phyloP scores from a whole-genome alignment of 345 rosid species.

The Lepidium aucheri region DNA sequence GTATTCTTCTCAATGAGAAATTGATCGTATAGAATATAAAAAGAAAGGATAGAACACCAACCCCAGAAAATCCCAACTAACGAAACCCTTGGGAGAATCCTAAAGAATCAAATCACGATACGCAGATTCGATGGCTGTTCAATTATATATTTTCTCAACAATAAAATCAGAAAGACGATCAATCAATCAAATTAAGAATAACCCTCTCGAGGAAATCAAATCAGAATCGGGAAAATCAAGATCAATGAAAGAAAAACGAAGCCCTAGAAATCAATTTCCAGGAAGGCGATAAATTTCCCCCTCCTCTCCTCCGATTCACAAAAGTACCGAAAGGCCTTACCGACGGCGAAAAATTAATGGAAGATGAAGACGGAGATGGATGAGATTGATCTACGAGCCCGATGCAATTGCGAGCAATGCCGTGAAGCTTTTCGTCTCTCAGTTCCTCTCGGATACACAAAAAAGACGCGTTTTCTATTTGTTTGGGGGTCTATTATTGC shows the following conservation, averaged over 20 bases:
- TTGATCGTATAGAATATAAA: constrained; percentile 33
- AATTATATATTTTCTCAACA: not conserved
- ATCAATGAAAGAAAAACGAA: constrained; percentile 14
- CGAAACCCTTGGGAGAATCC: not conserved
- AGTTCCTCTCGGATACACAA: not conserved
- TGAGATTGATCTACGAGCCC: constrained; percentile 17
- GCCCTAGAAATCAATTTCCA: constrained; percentile 36
- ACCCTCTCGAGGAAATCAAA: not conserved
- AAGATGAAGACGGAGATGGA: not conserved
- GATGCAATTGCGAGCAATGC: constrained; percentile 7
- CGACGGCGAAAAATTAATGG: constrained; percentile 21
- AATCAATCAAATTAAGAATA: constrained; percentile 1
- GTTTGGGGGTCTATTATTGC: not conserved
- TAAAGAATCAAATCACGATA: constrained; percentile 18
- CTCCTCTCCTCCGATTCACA: constrained; percentile 37
- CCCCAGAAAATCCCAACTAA: constrained; percentile 6
- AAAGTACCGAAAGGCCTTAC: constrained; percentile 45
- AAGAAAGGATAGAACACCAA: not conserved
- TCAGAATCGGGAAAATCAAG: not conserved
- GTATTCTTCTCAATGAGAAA: constrained; percentile 48
- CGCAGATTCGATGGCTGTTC: constrained; percentile 3
- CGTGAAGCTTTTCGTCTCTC: constrained; percentile 7
- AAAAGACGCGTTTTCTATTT: constrained; percentile 8
- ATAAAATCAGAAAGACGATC: constrained; percentile 7
- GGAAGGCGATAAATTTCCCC: constrained; percentile 2